Evolutionary conservation across 768 basidiomycete species (phyloP).

Genomic region (Suillus variegatus): DNA sequence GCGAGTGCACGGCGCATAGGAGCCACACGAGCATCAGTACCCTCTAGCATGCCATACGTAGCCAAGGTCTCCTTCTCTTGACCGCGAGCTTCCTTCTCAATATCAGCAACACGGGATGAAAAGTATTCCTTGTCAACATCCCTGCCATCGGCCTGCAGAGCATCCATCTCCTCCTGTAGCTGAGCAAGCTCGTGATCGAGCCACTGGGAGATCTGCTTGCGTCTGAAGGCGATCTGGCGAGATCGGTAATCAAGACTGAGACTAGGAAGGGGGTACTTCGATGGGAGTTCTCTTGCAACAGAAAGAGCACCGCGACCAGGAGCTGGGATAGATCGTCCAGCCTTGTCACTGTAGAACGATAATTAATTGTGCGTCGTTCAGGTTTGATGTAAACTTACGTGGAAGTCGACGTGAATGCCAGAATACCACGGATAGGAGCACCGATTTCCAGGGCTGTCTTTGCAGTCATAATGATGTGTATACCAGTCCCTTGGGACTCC

Average conservation of each 20-base stretch:
- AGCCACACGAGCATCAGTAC: slow-evolving; percentile 79
- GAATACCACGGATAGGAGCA: slow-evolving; percentile 87
- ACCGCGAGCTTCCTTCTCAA: slow-evolving; percentile 86
- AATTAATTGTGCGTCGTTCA: slow-evolving; percentile 4
- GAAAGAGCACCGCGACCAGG: slow-evolving; percentile 92
- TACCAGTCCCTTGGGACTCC: slow-evolving; percentile 96
- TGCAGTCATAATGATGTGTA: slow-evolving; percentile 96
- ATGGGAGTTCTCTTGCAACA: slow-evolving; percentile 82
- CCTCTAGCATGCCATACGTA: slow-evolving; percentile 95
- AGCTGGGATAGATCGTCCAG: slow-evolving; percentile 96
- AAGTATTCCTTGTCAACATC: slow-evolving; percentile 67
- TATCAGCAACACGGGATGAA: slow-evolving; percentile 72
- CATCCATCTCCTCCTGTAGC: slow-evolving; percentile 76
- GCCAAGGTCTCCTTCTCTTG: slow-evolving; percentile 95
- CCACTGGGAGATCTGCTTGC: slow-evolving; percentile 95
- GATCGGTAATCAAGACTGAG: slow-evolving; percentile 88
- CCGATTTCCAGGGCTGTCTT: slow-evolving; percentile 95
- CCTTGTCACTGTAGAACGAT: slow-evolving; percentile 76
- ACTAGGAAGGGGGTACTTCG: slow-evolving; percentile 76
- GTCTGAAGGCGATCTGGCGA: slow-evolving; percentile 94
- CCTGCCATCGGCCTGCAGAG: slow-evolving; percentile 54
- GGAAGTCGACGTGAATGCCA: slow-evolving; percentile 95
- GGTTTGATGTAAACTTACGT: slow-evolving; percentile 56
- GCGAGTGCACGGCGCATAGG: slow-evolving; percentile 95
- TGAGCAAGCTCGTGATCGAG: slow-evolving; percentile 84